Percentiles rank a stretch among this genome's conserved stretches.
Evolutionary conservation across 2,329 filamentous ascomycete genomes (phyloP).

Genomic region (Fusarium sp.): DNA sequence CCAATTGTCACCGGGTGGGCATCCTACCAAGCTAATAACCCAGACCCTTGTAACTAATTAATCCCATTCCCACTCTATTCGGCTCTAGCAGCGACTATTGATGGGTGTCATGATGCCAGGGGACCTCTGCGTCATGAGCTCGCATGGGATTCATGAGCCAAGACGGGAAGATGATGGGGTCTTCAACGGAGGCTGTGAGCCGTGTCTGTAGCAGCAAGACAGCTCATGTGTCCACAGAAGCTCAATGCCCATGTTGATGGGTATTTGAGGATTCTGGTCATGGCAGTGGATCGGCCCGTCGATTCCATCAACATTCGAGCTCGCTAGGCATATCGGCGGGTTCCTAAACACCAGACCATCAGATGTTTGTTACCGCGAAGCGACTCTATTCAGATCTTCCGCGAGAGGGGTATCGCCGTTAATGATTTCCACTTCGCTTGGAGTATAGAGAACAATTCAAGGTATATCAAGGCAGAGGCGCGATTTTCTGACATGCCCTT

Average conservation of each 20-base stretch:
- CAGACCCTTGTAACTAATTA: slow-evolving; percentile 30
- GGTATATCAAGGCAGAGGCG: slow-evolving; percentile 22
- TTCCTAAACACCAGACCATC: slow-evolving; percentile 28
- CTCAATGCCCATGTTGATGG: background rate
- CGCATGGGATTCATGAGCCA: slow-evolving; percentile 20
- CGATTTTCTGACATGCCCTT: slow-evolving; percentile 18
- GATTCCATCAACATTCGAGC: slow-evolving; percentile 34
- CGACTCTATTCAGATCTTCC: background rate
- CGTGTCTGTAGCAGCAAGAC: slow-evolving; percentile 10
- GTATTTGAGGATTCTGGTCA: background rate
- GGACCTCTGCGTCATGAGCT: slow-evolving; percentile 27
- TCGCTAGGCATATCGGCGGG: slow-evolving; percentile 15
- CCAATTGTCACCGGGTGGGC: slow-evolving; percentile 5
- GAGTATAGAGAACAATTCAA: slow-evolving; percentile 1
- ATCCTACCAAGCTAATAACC: slow-evolving; percentile 13
- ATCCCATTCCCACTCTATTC: slow-evolving; percentile 5
- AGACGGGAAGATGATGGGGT: slow-evolving; percentile 26
- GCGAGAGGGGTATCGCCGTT: background rate
- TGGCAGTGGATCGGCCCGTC: slow-evolving; percentile 35
- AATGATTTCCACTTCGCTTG: slow-evolving; percentile 6
- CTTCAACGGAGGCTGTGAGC: slow-evolving; percentile 20
- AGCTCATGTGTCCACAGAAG: slow-evolving; percentile 5
- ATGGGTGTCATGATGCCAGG: slow-evolving; percentile 31
- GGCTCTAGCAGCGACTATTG: background rate
- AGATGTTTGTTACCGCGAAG: slow-evolving; percentile 14